Conservation (phyloP, 495 filamentous ascomycete species). For the Glutinoglossum americanum region DNA sequence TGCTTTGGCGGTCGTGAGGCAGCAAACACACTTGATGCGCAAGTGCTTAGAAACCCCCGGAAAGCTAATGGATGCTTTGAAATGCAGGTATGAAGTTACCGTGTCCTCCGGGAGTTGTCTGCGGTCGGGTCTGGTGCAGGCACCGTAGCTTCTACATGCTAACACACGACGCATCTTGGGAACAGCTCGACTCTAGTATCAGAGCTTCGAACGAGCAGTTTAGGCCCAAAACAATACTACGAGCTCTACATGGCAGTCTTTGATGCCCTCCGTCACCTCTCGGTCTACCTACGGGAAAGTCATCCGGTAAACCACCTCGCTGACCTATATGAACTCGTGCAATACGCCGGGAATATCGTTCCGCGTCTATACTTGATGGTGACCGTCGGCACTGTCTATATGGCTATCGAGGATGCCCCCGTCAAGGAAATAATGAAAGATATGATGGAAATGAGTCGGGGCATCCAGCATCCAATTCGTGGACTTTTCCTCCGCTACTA, state of each 20-base stretch:
- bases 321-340: constrained; percentile 94
- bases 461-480: constrained; percentile 88
- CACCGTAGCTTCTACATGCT: constrained; percentile 1
- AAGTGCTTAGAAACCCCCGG: constrained; percentile 92
- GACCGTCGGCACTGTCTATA: constrained; percentile 95
- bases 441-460: constrained; percentile 99
- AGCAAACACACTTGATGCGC: constrained; percentile 90
- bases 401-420: constrained; percentile 93
- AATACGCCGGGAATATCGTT: constrained; percentile 97
- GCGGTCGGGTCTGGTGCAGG: not conserved
- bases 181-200: constrained; percentile 86
- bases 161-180: not conserved
- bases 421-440: constrained; percentile 99
- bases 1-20: constrained; percentile 85
- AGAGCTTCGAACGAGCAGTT: constrained; percentile 82
- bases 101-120: not conserved
- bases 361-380: constrained; percentile 96
- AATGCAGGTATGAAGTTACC: constrained; percentile 61
- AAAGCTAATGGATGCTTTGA: constrained; percentile 98
- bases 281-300: constrained; percentile 86
- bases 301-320: constrained; percentile 96
- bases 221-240: constrained; percentile 97
- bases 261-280: constrained; percentile 90
- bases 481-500: constrained; percentile 93
- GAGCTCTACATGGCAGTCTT: constrained; percentile 99